Evolutionary conservation across 2,329 filamentous ascomycete species (phyloP).

Genomic region (Nothophaeocryptopus gaeumannii): DNA sequence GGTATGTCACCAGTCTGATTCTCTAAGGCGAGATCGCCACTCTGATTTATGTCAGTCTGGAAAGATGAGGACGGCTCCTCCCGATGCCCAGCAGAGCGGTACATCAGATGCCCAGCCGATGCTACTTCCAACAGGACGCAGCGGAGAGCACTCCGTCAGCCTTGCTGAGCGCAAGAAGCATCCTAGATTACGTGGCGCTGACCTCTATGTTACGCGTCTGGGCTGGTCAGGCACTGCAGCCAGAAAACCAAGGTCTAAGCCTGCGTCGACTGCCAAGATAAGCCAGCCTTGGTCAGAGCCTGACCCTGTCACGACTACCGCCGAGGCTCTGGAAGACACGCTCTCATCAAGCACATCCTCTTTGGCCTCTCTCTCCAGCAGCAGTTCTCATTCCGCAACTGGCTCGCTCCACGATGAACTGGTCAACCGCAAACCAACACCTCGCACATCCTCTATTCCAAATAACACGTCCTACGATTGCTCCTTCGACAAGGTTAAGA

Average conservation of each 20-base stretch:
- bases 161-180: constrained; percentile 45
- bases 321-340: neutral
- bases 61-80: constrained; percentile 19
- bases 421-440: constrained; percentile 24
- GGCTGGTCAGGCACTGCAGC: constrained; percentile 29
- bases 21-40: too few species aligned
- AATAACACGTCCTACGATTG: neutral
- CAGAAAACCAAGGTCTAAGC: constrained; percentile 8
- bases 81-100: neutral
- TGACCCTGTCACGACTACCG: neutral
- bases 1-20: constrained; percentile 16
- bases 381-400: constrained; percentile 18
- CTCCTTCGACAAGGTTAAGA: constrained; percentile 22
- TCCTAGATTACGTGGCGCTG: constrained; percentile 48
- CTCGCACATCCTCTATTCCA: neutral
- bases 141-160: constrained; percentile 21
- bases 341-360: constrained; percentile 16
- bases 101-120: constrained; percentile 23
- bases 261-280: neutral
- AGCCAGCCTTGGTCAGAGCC: too few species aligned
- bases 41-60: constrained; percentile 20
- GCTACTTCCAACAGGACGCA: constrained; percentile 33
- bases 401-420: constrained; percentile 52
- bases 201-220: constrained; percentile 52
- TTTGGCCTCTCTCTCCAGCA: constrained; percentile 13